Base-by-base conservation (phyloP, 2,329 filamentous ascomycete genomes). In the Botryosphaeria dothidea region DNA sequence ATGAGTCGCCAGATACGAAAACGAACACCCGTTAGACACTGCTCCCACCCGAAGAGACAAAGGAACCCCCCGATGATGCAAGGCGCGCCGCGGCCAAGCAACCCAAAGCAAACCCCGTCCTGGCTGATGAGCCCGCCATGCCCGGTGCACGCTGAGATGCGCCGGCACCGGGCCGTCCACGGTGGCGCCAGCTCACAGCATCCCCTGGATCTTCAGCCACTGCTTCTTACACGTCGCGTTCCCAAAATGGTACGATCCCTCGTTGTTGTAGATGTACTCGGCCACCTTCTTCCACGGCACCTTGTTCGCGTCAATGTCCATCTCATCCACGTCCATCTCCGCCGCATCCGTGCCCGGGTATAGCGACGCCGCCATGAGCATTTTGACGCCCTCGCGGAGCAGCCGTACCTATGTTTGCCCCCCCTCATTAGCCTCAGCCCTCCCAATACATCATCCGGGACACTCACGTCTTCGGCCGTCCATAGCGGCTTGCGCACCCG, bases 401-500 rank as follows among this genome's bases (percentile, higher is more conserved):
- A 65, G 36, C 34, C 27, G 54, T 15, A 60, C 48, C 63, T 65
- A 38, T 29, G 8, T 7, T 6, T 9, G 27, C 11, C 34, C 1
- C 36, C 36, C 15, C 9, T 21, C 4, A 31, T 46, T 19, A 46
- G 57, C 19, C 23, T 8, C 15, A 17, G 15, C 17, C 29, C 6
- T 29, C 21, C 27, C 25, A 15, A 23, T 6, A 49, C 6, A 38
- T 9, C 15, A 48, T 8, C 27, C 4, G 41, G 9, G 25, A 23
- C 11, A 83, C 89, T 83, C 76, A 92, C 90, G 77, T 93, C 90
- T 1, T 79, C 76, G 0, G 80, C 78, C 0, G 75, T 81, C 90
- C 90, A 93, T 65, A 83, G 76, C 0, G 90, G 90, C 74, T 86
- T 88, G 7, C 91, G 82, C 2, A 91, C 85, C 5, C 90, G 81